Percentiles rank a stretch among this genome's conserved stretches.
phyloP scores from a whole-genome alignment of 148 eudicot genomes.

The Chenopodium album region DNA sequence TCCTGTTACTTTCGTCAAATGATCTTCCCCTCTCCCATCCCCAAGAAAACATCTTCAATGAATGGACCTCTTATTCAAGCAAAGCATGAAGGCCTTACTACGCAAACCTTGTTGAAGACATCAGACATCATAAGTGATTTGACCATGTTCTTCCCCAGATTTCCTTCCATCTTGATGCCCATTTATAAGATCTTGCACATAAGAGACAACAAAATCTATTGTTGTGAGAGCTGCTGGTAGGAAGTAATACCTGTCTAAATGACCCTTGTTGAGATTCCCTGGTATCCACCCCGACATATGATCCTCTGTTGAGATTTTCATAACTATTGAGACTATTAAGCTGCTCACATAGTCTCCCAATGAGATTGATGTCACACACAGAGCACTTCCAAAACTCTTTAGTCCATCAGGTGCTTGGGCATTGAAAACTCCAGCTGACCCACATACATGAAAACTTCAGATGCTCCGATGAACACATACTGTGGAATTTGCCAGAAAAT shows the following conservation, averaged over 20 bases:
- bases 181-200: slow-evolving; percentile 73
- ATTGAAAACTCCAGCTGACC: slow-evolving; percentile 89
- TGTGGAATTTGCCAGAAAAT: slow-evolving; percentile 95
- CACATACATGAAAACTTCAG: slow-evolving; percentile 93
- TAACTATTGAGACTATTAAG: slow-evolving; percentile 63
- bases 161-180: slow-evolving; percentile 59
- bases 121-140: slow-evolving; percentile 32
- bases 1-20: not conserved
- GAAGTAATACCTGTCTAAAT: slow-evolving; percentile 76
- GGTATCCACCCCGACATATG: slow-evolving; percentile 96
- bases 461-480: slow-evolving; percentile 72
- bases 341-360: slow-evolving; percentile 89
- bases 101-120: not conserved
- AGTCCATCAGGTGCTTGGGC: slow-evolving; percentile 87
- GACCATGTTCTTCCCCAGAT: slow-evolving; percentile 25
- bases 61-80: slow-evolving; percentile 18
- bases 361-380: slow-evolving; percentile 90
- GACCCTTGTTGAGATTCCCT: slow-evolving; percentile 75
- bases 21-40: not conserved
- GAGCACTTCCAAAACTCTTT: slow-evolving; percentile 93
- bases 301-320: slow-evolving; percentile 68
- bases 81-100: slow-evolving; percentile 3
- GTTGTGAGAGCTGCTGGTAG: slow-evolving; percentile 65
- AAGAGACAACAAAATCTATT: slow-evolving; percentile 50
- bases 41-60: slow-evolving; percentile 1